Base-by-base conservation (phyloP, 352 stramenopile species). In the Globisporangium okanoganense region DNA sequence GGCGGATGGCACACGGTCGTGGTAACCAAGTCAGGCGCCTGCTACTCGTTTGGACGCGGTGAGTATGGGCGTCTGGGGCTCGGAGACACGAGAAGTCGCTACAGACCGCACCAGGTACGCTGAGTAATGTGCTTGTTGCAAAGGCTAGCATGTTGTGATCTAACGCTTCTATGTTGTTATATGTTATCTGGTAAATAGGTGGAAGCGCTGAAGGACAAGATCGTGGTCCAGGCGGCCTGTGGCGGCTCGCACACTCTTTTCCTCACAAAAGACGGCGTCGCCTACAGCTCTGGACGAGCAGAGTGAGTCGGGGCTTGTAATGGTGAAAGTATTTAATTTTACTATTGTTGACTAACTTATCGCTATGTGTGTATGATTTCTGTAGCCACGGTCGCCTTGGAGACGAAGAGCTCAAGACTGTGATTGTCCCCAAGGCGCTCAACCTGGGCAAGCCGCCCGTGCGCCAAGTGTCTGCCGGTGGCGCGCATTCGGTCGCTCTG, bases 61-160 rank as follows among this genome's bases (percentile, higher is more conserved):
- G 85, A 94, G 62, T 94, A 88, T 38, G 85, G 92, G 0, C 79
- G 90, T 27, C 74, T 97, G 0, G 92, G 92, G 6, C 89, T 97
- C 13, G 87, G 88, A 20, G 85, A 94, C 53, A 87, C 76, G 27
- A 78, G 79, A 58, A 90, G 82, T 68, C 80, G 79, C 40, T 87
- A 81, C 48, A 70, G 68, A 31, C 81, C 83, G 33, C 76, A 87
- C 45, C 72, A 85, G 62, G 83, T 90, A 16, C 36, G 61, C 48
- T 55, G 48, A 9, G 27, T 27, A 25, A 6, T 31, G 18, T 8
- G 2, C n/a, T 24, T 56, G 3, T 12, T 27, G 18, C 33, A 0
- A 20, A 44, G 13, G n/a, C 51, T 33, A 25, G 7, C 22, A 71
- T n/a, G n/a, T 3, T 25, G 31, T 10, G 29, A 22, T 2, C 33